phyloP scores from a whole-genome alignment of 768 basidiomycete genomes.

The Pisolithus albus region DNA sequence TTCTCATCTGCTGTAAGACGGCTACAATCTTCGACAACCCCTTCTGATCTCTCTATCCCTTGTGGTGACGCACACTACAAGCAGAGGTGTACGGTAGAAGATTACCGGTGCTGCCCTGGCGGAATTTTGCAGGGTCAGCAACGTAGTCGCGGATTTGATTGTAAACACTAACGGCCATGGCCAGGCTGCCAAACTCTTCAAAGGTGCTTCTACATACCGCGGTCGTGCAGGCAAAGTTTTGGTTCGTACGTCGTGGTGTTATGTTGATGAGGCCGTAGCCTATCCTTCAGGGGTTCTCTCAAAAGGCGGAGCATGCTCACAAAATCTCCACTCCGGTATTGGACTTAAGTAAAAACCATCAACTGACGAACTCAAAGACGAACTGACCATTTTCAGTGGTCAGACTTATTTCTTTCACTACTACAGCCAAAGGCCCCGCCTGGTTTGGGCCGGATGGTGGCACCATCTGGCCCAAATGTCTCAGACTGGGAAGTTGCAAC shows the following conservation, averaged over 20 bases:
- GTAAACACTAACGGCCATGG: not conserved
- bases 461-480: too few relatives aligned
- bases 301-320: conserved; percentile 52
- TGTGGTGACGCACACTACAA: conserved; percentile 62
- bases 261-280: conserved; percentile 37
- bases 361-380: conserved; percentile 47
- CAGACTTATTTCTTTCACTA: conserved; percentile 39
- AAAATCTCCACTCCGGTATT: conserved; percentile 40
- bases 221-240: conserved; percentile 67
- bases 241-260: conserved; percentile 31
- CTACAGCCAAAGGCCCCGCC: conserved; percentile 27
- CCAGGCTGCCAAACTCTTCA: conserved; percentile 57
- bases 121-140: conserved; percentile 41
- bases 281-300: conserved; percentile 53
- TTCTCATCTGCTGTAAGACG: conserved; percentile 55
- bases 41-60: conserved; percentile 39
- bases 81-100: conserved; percentile 42
- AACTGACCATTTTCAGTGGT: conserved; percentile 72
- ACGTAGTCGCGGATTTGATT: not conserved
- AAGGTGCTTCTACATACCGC: conserved; percentile 52
- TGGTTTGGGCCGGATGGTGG: conserved; percentile 28
- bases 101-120: conserved; percentile 64
- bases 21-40: not conserved
- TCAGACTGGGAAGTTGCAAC: conserved; percentile 7
- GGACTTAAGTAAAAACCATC: conserved; percentile 46